Base-by-base conservation (phyloP, 202 grass and related monocot species). In the Musa balbisiana region DNA sequence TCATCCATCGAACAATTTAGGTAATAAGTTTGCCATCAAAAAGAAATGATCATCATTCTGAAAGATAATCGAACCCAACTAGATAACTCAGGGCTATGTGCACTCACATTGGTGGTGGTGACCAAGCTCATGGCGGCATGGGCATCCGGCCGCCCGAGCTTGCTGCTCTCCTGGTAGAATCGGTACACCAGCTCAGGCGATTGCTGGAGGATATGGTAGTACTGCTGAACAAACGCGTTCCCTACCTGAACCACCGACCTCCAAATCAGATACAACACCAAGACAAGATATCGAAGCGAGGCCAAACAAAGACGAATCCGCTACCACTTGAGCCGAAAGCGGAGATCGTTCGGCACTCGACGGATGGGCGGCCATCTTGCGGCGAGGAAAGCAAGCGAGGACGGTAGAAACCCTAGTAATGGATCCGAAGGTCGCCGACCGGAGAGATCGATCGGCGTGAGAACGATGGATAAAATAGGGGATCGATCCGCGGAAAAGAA, bases 191-290 rank as follows among this genome's bases (percentile, higher is more conserved):
- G 82, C 72, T 94, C 87, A 64, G 95, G 95, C 64, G 95, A 92
- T 73, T 91, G 87, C 87, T 95, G 95, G 49, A 99, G 89, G 69
- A 99, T 95, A 79, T 88, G 90, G 82, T 95, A 99, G 82, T 99
- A 99, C 82, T 99, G 95, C 29, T 94, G 80, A 64, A 99, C 95
- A 69, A 99, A 99, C 53, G 95, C 95, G 84, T 99, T 92, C 29
- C 95, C 95, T 12, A 96, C 89, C 89, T 91, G 78, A 74, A 80
- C 73, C 82, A 70, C 60, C 52, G 27, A 51, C 10, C 9, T 23
- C 50, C 51, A 74, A 17, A 11, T 72, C 49, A 53, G 69, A 52
- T 56, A 26, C 6, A 80, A 64, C 62, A 52, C 58, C 15, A 62
- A 51, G 52, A 64, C 3, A 16, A 16, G 21, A 50, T 11, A 73